phyloP scores from a whole-genome alignment of 352 stramenopile genomes.

The Globisporangium perplexum region DNA sequence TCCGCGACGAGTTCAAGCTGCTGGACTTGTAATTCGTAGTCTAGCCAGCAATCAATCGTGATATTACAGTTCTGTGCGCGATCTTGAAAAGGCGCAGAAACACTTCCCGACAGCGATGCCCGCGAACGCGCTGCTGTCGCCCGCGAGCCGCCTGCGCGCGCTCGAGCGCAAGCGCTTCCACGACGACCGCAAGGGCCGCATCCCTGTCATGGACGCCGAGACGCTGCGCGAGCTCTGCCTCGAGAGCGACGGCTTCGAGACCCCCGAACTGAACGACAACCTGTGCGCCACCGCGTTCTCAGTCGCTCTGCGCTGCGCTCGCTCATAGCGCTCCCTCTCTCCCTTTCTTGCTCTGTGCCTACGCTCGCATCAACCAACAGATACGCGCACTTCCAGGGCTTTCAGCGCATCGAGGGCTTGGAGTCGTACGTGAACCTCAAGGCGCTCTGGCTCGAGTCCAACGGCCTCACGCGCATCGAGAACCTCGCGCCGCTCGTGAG shows the following conservation, averaged over 20 bases:
- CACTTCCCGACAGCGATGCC: no score
- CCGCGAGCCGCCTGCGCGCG: slow-evolving; percentile 52
- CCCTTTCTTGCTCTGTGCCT: background rate
- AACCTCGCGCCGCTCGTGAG: slow-evolving; percentile 64
- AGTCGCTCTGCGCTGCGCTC: background rate
- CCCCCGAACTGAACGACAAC: slow-evolving; percentile 70
- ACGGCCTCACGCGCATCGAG: slow-evolving; percentile 87
- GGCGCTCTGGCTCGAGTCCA: slow-evolving; percentile 94
- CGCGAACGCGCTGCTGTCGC: slow-evolving; percentile 32
- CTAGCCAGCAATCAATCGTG: no score
- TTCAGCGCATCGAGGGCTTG: slow-evolving; percentile 92
- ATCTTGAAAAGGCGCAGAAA: no score
- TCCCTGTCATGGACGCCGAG: slow-evolving; percentile 87
- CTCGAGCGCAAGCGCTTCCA: slow-evolving; percentile 68
- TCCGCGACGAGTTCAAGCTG: slow-evolving; percentile 84
- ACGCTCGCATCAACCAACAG: slow-evolving; percentile 21
- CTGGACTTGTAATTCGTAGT: slow-evolving; percentile 60
- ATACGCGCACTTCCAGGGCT: slow-evolving; percentile 92
- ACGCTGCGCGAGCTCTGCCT: slow-evolving; percentile 82
- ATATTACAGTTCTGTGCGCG: no score
- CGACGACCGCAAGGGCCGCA: slow-evolving; percentile 49
- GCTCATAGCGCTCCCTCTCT: background rate
- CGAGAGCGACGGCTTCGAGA: slow-evolving; percentile 93
- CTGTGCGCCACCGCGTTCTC: slow-evolving; percentile 22
- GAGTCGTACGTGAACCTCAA: slow-evolving; percentile 92